Percentiles rank a stretch among this genome's conserved stretches.
Evolutionary conservation across 495 filamentous ascomycete genomes (phyloP).

Genomic region (Talaromyces adpressus): DNA sequence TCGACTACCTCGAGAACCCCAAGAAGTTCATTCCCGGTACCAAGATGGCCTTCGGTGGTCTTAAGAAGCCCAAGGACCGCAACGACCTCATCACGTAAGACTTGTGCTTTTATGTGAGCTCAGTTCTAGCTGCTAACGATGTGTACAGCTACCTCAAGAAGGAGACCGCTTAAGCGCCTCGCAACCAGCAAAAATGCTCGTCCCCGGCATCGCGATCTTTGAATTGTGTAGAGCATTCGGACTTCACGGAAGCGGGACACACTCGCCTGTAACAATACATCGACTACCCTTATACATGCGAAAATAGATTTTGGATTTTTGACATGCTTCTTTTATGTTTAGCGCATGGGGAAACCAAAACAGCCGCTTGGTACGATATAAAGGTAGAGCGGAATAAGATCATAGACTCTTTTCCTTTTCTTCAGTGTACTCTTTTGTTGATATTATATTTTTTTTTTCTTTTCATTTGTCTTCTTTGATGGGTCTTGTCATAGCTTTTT

Average conservation of each 20-base stretch:
- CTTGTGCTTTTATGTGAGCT: not conserved
- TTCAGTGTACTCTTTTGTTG: not conserved
- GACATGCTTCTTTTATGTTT: not conserved
- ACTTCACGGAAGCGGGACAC: not conserved
- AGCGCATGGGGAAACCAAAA: not conserved
- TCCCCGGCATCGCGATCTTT: constrained; percentile 6
- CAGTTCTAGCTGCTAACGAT: not conserved
- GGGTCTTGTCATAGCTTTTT: not conserved
- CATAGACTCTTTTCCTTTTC: constrained; percentile 3
- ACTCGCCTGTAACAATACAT: constrained; percentile 8
- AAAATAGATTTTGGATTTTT: constrained; percentile 5
- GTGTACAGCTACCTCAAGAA: constrained; percentile 57
- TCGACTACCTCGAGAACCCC: constrained; percentile 84
- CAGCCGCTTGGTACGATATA: constrained; percentile 1
- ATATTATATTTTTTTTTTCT: not conserved
- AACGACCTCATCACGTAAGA: constrained; percentile 97
- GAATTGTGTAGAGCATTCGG: constrained; percentile 3
- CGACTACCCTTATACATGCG: constrained; percentile 4
- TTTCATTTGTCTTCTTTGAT: not conserved
- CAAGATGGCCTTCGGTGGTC: constrained; percentile 99
- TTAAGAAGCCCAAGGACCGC: constrained; percentile 99
- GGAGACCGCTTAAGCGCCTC: constrained; percentile 43
- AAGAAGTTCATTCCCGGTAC: constrained; percentile 98
- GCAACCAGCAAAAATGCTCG: not conserved
- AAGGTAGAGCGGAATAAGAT: constrained; percentile 4